phyloP scores from a whole-genome alignment of 345 rosid species.

The Rhizophora apiculata region DNA sequence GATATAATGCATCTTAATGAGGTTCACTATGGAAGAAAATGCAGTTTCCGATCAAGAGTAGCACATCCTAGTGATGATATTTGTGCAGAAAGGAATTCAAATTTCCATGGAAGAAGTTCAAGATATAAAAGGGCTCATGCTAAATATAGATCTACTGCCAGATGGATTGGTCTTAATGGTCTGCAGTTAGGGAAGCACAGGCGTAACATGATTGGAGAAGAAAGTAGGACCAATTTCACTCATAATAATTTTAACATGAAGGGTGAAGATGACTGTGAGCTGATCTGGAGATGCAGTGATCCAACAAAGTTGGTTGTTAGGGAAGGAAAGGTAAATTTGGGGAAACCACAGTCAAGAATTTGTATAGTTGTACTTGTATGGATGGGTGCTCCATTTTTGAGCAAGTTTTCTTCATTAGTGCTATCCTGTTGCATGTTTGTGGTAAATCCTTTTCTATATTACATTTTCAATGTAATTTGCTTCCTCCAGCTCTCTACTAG shows the following conservation, averaged over 20 bases:
- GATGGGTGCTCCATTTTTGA: slow-evolving; percentile 23
- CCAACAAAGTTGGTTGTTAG: slow-evolving; percentile 42
- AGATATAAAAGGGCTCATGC: slow-evolving; percentile 20
- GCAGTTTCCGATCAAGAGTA: slow-evolving; percentile 21
- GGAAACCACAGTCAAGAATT: slow-evolving; percentile 29
- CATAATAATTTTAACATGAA: slow-evolving; percentile 27
- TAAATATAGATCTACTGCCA: slow-evolving; percentile 12
- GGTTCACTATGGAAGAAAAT: slow-evolving; percentile 22
- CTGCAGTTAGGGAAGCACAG: slow-evolving; percentile 13
- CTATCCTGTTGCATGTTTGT: slow-evolving; percentile 10
- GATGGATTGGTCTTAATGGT: slow-evolving; percentile 20
- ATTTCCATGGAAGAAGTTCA: slow-evolving; percentile 23
- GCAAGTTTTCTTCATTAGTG: slow-evolving; percentile 15
- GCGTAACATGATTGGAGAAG: slow-evolving; percentile 28
- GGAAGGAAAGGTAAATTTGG: slow-evolving; percentile 58
- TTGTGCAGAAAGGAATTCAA: slow-evolving; percentile 25
- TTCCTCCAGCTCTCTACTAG: slow-evolving; percentile 8
- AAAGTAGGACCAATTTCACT: slow-evolving; percentile 16
- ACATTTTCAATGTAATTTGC: slow-evolving; percentile 1
- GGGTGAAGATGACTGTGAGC: slow-evolving; percentile 31
- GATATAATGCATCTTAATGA: slow-evolving; percentile 18
- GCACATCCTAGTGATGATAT: slow-evolving; percentile 18
- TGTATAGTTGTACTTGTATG: slow-evolving; percentile 27
- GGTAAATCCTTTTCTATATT: slow-evolving; percentile 8
- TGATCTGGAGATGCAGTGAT: slow-evolving; percentile 37